Evolutionary conservation across 306 rosid species (phyloP), one percentile per base, ranked within the genome.

Genomic region (Cucumis melo): DNA sequence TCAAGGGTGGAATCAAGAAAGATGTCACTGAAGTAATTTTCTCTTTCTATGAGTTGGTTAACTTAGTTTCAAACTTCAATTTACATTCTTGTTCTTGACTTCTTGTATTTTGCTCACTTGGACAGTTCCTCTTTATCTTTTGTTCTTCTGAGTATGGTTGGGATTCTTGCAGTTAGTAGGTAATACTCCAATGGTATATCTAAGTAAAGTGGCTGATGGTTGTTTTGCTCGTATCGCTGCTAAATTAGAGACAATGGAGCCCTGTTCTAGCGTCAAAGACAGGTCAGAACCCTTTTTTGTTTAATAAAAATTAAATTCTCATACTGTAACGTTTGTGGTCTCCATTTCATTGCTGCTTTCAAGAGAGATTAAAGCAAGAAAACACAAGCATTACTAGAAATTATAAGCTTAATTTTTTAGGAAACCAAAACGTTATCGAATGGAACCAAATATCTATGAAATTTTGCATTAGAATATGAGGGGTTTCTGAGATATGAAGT

Each of bases 191-290:
- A 81, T 87, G 87, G 91, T 87, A 7, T 88, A 84, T 78, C 86
- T 92, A 77, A 89, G 85, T 81, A 83, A 89, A 42, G 80, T 92
- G 20, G 88, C 81, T 68, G 93, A 88, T 7, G 97, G 93, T 32
- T 89, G 90, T 24, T 87, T 84, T 14, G 93, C 97, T 16, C 84
- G 79, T 57, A 87, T 92, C 44, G 96, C 92, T 76, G 96, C 91
- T 62, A 90, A 92, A 79, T 80, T 92, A 20, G 96, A 92, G 82
- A 79, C 79, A 19, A 84, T 89, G 95, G 87, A 89, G 76, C 90
- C 95, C 7, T 85, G 95, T 56, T 80, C 92, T 16, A 89, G 95
- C 73, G 87, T 88, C 10, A 91, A 89, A 80, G 92, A 91, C 78
- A 88, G 97, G 91, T 54, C 68, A 42, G 1, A 70, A 14, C 15